These are phyloP conservation scores for Phytophthora vignae DNA, from an alignment of 352 stramenopile species.

Conservation along the genomic window DNA sequence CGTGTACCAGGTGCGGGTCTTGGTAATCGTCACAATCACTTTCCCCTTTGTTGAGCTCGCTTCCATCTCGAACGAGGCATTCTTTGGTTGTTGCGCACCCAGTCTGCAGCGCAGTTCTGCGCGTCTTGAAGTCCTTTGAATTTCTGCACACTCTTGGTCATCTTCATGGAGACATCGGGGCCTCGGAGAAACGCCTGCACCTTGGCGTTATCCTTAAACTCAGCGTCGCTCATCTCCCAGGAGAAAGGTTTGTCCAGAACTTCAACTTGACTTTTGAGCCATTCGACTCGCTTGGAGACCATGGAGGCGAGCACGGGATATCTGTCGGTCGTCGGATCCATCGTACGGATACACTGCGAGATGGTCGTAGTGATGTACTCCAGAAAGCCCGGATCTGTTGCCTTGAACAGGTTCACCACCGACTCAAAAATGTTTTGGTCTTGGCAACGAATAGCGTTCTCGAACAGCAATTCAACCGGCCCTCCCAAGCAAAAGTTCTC, in stretches of 20 bases:
- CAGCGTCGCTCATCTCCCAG: background rate
- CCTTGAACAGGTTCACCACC: background rate
- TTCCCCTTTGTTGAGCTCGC: background rate
- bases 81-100: background rate
- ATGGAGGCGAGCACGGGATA: background rate
- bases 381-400: background rate
- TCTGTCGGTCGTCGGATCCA: background rate
- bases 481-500: background rate
- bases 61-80: constrained; percentile 16
- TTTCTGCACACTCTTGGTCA: background rate
- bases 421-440: background rate
- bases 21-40: background rate
- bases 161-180: background rate
- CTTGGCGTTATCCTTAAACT: background rate
- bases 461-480: background rate
- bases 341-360: background rate
- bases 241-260: background rate
- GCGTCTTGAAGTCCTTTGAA: constrained; percentile 11
- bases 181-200: background rate
- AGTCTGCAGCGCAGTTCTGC: constrained; percentile 2
- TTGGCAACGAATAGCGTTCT: background rate
- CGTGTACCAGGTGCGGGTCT: background rate
- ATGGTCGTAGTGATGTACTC: background rate
- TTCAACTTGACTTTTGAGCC: background rate
- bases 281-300: background rate